Evolutionary conservation across 1,284 basidiomycete species (phyloP), one percentile per base, ranked within the genome.

Genomic region (Phlebopus sp.): DNA sequence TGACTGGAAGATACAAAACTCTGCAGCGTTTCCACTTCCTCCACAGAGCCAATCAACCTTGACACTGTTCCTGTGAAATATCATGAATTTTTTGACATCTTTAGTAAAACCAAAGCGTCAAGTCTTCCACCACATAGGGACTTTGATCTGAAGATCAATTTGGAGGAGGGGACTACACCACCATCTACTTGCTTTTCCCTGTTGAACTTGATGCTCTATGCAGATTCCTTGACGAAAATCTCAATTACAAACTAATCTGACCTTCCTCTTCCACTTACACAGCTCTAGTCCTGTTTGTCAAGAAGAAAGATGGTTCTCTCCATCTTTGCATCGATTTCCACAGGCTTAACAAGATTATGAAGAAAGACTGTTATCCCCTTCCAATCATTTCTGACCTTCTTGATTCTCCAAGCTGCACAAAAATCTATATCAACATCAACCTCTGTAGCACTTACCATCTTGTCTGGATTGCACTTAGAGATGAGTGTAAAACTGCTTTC

Each of bases 401-500:
- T 3, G 55, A 67, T 19, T 49, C 51, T 3, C 52, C 67, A 0
- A 38, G 41, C 5, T 40, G 47, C 7, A 55, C 58, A 11, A 55
- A 47, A 25, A 31, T 55, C 32, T 70, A 67, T 51, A 57, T 55
- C 17, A n/a, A n/a, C n/a, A n/a, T n/a, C n/a, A n/a, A n/a, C n/a
- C n/a, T n/a, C n/a, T n/a, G n/a, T n/a, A n/a, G n/a, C n/a, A 63
- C 59, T 14, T 67, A 63, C 51, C 55, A 65, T 50, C 54, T 62
- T 10, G 35, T 64, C 8, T 47, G 55, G 5, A 55, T 65, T 18
- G 48, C 46, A 3, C 19, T 44, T 1, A 55, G 59, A 14, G 50
- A 62, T 34, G 58, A 63, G 32, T 60, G 57, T 55, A 69, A 66
- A 19, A 69, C 67, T 0, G 59, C 64, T 5, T 70, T 70, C 54